Evolutionary conservation across 805 yeast genomes (phyloP).

Genomic region (Dipodascopsis uninucleata): DNA sequence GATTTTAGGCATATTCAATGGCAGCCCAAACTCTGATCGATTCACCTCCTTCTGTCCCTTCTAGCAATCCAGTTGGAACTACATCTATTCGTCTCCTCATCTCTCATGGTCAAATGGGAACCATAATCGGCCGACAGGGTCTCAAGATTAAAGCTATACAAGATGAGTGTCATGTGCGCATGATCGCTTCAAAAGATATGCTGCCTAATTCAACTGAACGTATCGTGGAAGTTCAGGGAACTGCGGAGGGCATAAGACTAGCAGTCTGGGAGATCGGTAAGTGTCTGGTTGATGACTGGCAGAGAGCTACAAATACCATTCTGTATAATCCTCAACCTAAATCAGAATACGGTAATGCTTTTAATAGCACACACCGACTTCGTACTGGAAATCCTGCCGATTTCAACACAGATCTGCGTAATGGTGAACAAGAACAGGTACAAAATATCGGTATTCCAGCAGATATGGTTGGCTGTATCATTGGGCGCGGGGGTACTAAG

Average conservation of each 20-base stretch:
- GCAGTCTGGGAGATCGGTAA: constrained; percentile 59
- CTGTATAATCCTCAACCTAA: constrained; percentile 52
- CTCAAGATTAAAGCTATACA: constrained; percentile 74
- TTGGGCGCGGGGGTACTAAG: constrained; percentile 81
- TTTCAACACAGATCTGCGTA: background rate
- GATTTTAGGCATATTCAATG: constrained; percentile 63
- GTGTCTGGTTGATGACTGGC: constrained; percentile 71
- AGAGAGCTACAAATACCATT: constrained; percentile 59
- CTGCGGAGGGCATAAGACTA: constrained; percentile 56
- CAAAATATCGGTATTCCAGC: constrained; percentile 54
- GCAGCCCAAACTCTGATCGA: constrained; percentile 64
- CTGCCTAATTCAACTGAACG: constrained; percentile 80
- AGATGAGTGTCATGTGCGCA: constrained; percentile 62
- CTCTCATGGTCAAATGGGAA: constrained; percentile 84
- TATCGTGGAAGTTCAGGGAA: constrained; percentile 81
- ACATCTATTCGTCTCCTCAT: constrained; percentile 64
- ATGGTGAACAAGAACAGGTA: constrained; percentile 30
- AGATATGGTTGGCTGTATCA: constrained; percentile 82
- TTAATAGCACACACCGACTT: constrained; percentile 5
- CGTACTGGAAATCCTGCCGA: constrained; percentile 27
- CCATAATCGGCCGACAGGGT: constrained; percentile 83
- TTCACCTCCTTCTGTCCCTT: constrained; percentile 54
- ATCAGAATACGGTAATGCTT: constrained; percentile 6
- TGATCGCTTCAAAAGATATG: constrained; percentile 83
- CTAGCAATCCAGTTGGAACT: constrained; percentile 50